Evolutionary conservation across 2,329 filamentous ascomycete genomes (phyloP), one percentile per base, ranked within the genome.

Genomic region (Neopestalotiopsis sp.): DNA sequence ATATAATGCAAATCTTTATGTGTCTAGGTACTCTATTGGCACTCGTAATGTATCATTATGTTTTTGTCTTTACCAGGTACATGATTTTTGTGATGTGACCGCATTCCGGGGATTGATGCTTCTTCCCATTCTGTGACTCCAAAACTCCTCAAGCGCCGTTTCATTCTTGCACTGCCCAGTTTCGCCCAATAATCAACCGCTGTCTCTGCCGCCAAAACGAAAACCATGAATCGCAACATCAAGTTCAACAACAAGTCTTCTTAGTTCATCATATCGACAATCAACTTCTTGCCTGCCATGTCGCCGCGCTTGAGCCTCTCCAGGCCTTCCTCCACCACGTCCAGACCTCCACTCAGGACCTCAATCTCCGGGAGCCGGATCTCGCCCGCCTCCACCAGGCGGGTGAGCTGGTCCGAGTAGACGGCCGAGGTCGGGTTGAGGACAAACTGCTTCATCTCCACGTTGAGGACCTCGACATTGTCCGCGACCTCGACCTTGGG

Each of bases 361-460:
- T 66, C 64, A 17, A 66, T 66, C 28, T 66, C 64, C 20, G 64
- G 64, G 30, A 66, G 64, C n/a, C 40, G 42, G 45, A 66, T 66
- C 49, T 66, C 64, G 13, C 64, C 49, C 13, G 45, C 17, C 42
- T 66, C 64, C 24, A 66, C 64, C 45, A 66, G 24, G 9, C 64
- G 20, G 17, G 64, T 66, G 20, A 66, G 45, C 14, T 66, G 64
- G 28, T 66, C 28, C 45, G 64, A 14, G 64, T 66, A 66, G 24
- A 66, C 49, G 24, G 64, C n/a, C 20, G 64, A 66, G 20, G 64
- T 30, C 4, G 45, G 45, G 49, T 66, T 66, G 28, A 66, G 49
- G 14, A 66, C 64, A 14, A 66, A 66, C 49, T 66, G 64, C 64
- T 66, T 66, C 64, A 66, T 66, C 64, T 66, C 64, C n/a, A 66